A percentile compares a stretch with the other conserved stretches of the same genome.
phyloP scores from a whole-genome alignment of 345 rosid genomes.

The Capsella bursapastoris region DNA sequence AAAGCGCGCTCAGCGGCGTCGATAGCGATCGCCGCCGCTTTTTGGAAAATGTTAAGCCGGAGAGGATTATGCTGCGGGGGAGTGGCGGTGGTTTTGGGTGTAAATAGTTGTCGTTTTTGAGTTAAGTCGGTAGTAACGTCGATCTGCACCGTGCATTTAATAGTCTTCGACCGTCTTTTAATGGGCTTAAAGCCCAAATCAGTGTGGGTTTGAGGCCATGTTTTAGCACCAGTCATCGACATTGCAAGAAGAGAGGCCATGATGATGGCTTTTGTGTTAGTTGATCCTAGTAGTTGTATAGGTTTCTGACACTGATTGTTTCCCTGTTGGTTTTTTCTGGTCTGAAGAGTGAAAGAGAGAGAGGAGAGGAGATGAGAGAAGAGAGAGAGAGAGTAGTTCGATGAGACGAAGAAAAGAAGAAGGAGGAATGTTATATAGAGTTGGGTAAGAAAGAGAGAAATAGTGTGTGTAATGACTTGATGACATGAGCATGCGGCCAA shows the following conservation, averaged over 20 bases:
- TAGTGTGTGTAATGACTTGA: background rate
- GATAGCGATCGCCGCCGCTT: conserved; percentile 61
- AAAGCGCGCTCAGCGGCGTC: conserved; percentile 65
- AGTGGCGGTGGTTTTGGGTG: conserved; percentile 32
- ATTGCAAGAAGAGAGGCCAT: conserved; percentile 41
- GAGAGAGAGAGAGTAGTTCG: conserved; percentile 27
- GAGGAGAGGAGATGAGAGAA: conserved; percentile 25
- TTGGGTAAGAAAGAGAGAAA: conserved; percentile 27
- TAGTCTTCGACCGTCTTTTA: conserved; percentile 6
- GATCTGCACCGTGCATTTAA: conserved; percentile 43
- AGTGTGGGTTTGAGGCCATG: conserved; percentile 35
- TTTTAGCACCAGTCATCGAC: conserved; percentile 20
- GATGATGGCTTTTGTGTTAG: conserved; percentile 11
- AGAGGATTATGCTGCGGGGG: conserved; percentile 43
- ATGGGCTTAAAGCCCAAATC: conserved; percentile 33
- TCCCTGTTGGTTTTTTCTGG: conserved; percentile 19
- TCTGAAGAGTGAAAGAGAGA: conserved; percentile 20
- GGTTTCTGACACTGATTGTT: conserved; percentile 16
- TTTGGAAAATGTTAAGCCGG: conserved; percentile 68
- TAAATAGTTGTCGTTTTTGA: conserved; percentile 19
- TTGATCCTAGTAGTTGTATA: conserved; percentile 2
- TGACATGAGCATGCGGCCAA: conserved; percentile 5
- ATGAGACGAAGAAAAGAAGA: conserved; percentile 24
- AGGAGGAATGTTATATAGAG: conserved; percentile 42
- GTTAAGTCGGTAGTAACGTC: conserved; percentile 35